Base-by-base conservation (phyloP, 805 yeast genomes). In the Saccharomycopsis oosterbeekiorum region DNA sequence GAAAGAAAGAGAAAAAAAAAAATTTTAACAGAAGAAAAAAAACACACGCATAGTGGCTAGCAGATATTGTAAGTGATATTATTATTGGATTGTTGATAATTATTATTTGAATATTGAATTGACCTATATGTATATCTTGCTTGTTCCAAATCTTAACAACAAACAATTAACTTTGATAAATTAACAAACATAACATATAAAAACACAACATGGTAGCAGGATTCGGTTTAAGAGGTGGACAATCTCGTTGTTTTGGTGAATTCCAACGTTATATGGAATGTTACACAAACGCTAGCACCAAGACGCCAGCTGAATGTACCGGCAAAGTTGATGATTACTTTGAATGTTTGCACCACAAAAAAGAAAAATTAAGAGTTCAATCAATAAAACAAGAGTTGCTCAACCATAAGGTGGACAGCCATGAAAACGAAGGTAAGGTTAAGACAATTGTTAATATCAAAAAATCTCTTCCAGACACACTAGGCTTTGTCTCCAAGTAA, bases 291-390 rank as follows among this genome's bases (percentile, higher is more conserved):
- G 73, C 71, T 51, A 67, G 67, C 37, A 75, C 78, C 8, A 67
- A 69, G 42, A 71, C 71, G 59, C 71, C 74, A 34, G 61, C 65
- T 17, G 70, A 74, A 62, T 79, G 83, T 70, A 68, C 69, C 41
- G 74, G 75, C n/a, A 67, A 70, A 56, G 74, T 76, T 19, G 80
- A 75, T 59, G 83, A 79, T 67, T 80, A 79, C 71, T 68, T 71
- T 57, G 83, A 80, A 70, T 80, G 83, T 66, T 73, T 80, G 55
- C 80, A 76, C 67, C 82, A 79, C 69, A 70, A 68, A 17, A 78
- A 78, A 68, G 83, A 77, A 69, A 73, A 67, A 57, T 62, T 65
- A 61, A 65, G 71, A 59, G 66, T 66, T 17, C 55, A 64, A 9
- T 56, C 67, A 37, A 68, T 72, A 34, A 68, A 69, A 59, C 61